Evolutionary conservation across 2,329 filamentous ascomycete species (phyloP), one percentile per base, ranked within the genome.

Genomic region (Ophiostoma sp.): DNA sequence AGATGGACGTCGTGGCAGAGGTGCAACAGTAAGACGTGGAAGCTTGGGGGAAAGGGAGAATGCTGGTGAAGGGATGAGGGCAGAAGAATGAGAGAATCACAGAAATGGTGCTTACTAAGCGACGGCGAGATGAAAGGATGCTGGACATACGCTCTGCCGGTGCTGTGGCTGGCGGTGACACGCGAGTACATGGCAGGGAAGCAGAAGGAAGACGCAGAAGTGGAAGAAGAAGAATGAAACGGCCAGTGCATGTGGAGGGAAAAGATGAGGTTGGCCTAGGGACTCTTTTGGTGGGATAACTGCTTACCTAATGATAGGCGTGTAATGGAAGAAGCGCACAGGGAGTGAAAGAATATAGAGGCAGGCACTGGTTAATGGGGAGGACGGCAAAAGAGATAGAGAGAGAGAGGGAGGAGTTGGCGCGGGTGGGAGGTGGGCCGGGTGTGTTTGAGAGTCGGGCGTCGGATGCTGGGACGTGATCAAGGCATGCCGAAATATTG

Each of bases 221-320:
- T 57, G 52, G 52, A 57, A 57, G 27, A 57, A 57, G 52, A 27
- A 57, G 52, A 57, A 27, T 57, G 52, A 13, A 57, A 48, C 17
- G 44, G 44, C 44, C 17, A 48, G 17, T 48, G 44, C 6, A n/a
- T 15, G 20, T 48, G 44, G 41, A 48, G 17, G 52, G 17, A 23
- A 52, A 52, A 52, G 48, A 2, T 23, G 48, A 52, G 48, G 39
- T 23, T 52, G 48, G 48, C 17, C 17, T 52, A 23, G 48, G 5
- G 48, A 41, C 39, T 41, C 36, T 8, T 48, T 48, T 48, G 44
- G 20, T 17, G 44, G 17, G 7, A 7, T 8, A 44, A 48, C 2
- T 20, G 44, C 44, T 48, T 48, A 48, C 44, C 17, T 48, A 48
- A 48, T 48, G 5, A 48, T 20, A 20, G 17, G 17, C 17, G 41